A percentile compares a stretch with the other conserved stretches of the same genome.
Evolutionary conservation across 2,329 filamentous ascomycete species (phyloP).

Genomic region (Botrytis paeoniae): DNA sequence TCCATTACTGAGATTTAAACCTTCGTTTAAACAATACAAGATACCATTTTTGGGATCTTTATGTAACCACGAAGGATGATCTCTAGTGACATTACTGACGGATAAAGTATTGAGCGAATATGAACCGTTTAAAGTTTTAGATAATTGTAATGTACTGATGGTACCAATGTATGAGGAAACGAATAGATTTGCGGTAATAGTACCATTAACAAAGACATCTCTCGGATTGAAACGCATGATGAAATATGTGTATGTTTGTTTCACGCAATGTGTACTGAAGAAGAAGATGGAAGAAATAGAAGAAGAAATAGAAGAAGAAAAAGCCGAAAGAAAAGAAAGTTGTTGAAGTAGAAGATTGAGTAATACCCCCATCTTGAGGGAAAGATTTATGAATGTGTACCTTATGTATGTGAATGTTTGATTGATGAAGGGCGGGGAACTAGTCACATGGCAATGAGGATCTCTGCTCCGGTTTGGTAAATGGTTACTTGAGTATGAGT

Average conservation of each 20-base stretch:
- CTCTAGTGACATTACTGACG: conserved; percentile 28
- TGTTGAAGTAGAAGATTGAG: not conserved
- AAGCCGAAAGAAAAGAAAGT: not conserved
- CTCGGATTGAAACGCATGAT: conserved; percentile 28
- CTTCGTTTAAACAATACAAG: conserved; percentile 35
- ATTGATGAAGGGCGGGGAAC: not conserved
- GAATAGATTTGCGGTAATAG: conserved; percentile 37
- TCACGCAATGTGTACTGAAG: not conserved
- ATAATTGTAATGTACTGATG: conserved; percentile 39
- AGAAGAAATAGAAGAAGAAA: not conserved
- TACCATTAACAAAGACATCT: conserved; percentile 22
- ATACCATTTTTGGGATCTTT: conserved; percentile 29
- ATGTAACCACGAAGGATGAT: conserved; percentile 32
- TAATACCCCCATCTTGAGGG: not conserved
- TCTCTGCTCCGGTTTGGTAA: not conserved
- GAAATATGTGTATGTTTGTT: conserved; percentile 4
- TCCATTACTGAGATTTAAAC: conserved; percentile 22
- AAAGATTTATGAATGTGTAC: not conserved
- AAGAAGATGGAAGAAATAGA: not conserved
- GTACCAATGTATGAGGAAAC: conserved; percentile 41
- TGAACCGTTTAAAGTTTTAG: conserved; percentile 25
- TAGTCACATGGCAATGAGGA: conserved; percentile 5
- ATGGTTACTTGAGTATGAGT: not conserved
- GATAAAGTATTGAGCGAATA: conserved; percentile 28
- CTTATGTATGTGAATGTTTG: not conserved